phyloP scores from a whole-genome alignment of 805 yeast genomes.

The Peterozyma toletana region DNA sequence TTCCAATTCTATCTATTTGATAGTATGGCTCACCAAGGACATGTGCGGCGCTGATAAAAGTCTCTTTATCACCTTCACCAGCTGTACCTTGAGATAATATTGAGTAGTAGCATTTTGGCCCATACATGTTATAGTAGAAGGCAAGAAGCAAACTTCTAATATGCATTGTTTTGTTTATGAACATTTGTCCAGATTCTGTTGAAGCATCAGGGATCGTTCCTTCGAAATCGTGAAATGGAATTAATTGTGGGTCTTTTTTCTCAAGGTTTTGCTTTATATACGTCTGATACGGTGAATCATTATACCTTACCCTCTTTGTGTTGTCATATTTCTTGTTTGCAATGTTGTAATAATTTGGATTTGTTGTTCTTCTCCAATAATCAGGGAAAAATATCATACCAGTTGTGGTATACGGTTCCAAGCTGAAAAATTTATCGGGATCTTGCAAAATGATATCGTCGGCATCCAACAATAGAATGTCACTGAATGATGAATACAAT shows the following conservation, averaged over 20 bases:
- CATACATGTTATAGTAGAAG: constrained; percentile 45
- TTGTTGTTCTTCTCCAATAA: constrained; percentile 71
- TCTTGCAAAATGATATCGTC: constrained; percentile 35
- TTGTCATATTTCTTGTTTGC: constrained; percentile 32
- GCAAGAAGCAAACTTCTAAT: constrained; percentile 39
- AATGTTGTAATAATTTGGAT: constrained; percentile 62
- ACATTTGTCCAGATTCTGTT: constrained; percentile 49
- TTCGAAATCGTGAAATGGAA: constrained; percentile 43
- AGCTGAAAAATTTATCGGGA: constrained; percentile 27
- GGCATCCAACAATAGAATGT: constrained; percentile 35
- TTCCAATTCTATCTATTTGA: constrained; percentile 42
- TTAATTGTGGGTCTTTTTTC: constrained; percentile 6
- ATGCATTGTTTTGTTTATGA: constrained; percentile 42
- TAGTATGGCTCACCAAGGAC: constrained; percentile 35
- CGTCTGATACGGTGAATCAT: constrained; percentile 22
- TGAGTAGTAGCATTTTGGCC: constrained; percentile 40
- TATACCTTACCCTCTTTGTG: constrained; percentile 19
- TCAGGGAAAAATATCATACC: constrained; percentile 77
- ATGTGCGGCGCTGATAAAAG: constrained; percentile 46
- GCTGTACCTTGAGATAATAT: constrained; percentile 36
- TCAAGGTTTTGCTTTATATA: constrained; percentile 11
- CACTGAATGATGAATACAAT: constrained; percentile 36
- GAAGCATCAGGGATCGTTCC: constrained; percentile 49
- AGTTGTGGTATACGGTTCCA: constrained; percentile 38
- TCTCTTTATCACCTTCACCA: constrained; percentile 58